Percentiles rank a stretch among this genome's conserved stretches.
Evolutionary conservation across 495 filamentous ascomycete genomes (phyloP).

Genomic region (Amphirosellinia nigrospora): DNA sequence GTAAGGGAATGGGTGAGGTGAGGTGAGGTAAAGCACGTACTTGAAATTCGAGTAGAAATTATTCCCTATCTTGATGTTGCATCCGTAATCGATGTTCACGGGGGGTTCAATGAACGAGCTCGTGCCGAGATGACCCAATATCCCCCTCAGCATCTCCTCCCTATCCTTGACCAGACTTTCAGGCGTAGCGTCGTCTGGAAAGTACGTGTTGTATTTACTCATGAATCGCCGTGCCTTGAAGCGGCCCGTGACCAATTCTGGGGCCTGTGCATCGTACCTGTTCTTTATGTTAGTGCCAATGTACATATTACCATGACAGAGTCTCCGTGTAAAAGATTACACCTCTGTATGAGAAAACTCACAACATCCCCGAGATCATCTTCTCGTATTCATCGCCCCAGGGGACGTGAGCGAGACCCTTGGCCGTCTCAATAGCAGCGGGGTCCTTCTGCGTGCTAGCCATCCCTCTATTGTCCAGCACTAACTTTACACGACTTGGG

Average conservation of each 20-base stretch:
- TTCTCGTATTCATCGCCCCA: slow-evolving; percentile 60
- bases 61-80: slow-evolving; percentile 57
- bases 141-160: slow-evolving; percentile 45
- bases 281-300: neutral
- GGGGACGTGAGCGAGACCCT: slow-evolving; percentile 45
- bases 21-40: slow-evolving; percentile 39
- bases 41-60: slow-evolving; percentile 61
- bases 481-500: neutral
- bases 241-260: slow-evolving; percentile 40
- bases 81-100: slow-evolving; percentile 59
- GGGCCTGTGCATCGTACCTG: slow-evolving; percentile 50
- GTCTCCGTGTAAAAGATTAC: slow-evolving; percentile 10
- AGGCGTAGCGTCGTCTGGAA: slow-evolving; percentile 47
- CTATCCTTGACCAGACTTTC: slow-evolving; percentile 46
- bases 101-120: slow-evolving; percentile 58
- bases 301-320: no score
- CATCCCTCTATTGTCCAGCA: slow-evolving; percentile 30
- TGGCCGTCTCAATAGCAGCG: slow-evolving; percentile 54
- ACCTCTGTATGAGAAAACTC: slow-evolving; percentile 12
- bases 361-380: slow-evolving; percentile 64
- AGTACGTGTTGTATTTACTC: slow-evolving; percentile 56
- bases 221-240: slow-evolving; percentile 48
- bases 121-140: slow-evolving; percentile 51
- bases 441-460: slow-evolving; percentile 51
- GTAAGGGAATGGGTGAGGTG: neutral